Base-by-base conservation (phyloP, 345 rosid genomes). In the Acer saccharum region DNA sequence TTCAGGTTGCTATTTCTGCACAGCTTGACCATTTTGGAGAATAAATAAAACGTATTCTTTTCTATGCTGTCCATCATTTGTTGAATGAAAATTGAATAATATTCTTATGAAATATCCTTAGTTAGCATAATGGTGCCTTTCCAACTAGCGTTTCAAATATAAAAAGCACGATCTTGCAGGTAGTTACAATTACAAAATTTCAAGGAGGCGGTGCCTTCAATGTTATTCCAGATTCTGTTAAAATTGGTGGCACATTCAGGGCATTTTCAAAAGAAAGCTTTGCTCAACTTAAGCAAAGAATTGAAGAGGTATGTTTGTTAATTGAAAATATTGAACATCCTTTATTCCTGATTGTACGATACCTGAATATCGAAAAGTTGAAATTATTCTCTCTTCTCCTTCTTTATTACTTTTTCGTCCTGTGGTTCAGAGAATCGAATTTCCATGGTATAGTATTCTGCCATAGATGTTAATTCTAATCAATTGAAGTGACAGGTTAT, bases 181-280 rank as follows among this genome's bases (percentile, higher is more conserved):
- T 94, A 60, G 90, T 94, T 50, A 88, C 94, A 0, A 87, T 93
- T 43, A 86, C 87, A 50, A 88, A 83, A 75, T 82, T 95, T 72
- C 78, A 85, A 27, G 97, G 98, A 69, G 97, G 98, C 3, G 89
- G 85, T 18, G 91, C 95, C 7, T 90, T 92, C 74, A 90, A 93
- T 68, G 92, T 91, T 32, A 93, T 95, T 81, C 98, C 97, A 10
- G 97, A 90, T 81, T 87, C 91, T 41, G 91, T 93, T 69, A 86
- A 91, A 3, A 85, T 95, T 21, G 91, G 98, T 54, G 98, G 98
- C 66, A 95, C 98, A 71, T 84, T 89, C 80, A 81, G 98, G 81
- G 92, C 94, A 75, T 89, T 92, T 80, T 88, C 87, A 0, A 82
- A 81, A 63, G 87, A 88, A 72, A 84, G 90, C 55, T 80, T 88